Base-by-base conservation (phyloP, 129 eudicot genomes). In the Chrysanthemum makinoi region DNA sequence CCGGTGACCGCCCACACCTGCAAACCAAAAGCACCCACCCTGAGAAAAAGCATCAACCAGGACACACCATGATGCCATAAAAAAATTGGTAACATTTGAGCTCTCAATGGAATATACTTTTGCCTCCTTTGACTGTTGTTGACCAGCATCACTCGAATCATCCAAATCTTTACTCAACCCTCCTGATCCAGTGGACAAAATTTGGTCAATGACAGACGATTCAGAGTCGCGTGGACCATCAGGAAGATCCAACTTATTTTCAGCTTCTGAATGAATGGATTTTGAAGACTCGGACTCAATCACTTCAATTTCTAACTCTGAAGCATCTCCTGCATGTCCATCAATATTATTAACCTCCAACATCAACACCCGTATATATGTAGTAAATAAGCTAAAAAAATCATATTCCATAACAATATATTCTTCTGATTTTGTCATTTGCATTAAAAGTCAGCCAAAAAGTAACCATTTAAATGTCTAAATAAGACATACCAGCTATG, bases 1-100 rank as follows among this genome's bases (percentile, higher is more conserved):
- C 86, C 95, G 10, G 73, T 82, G 69, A 94, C 82, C n/a, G 96
- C 98, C 96, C 95, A 94, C 51, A 75, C 82, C 98, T 94, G 65
- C 72, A 82, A 52, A 75, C 81, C 50, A 74, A 70, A 68, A 50
- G 11, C 66, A 73, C 64, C 44, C 10, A 39, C 51, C 72, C 44
- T 44, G 48, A 68, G 74, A 12, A 68, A 76, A 62, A 33, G 18
- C 64, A 46, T 47, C 43, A 65, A 70, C 63, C 72, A 33, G 52
- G 63, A 16, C 15, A 63, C 26, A 7, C 24, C 6, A 63, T 35
- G 43, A 6, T 5, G 43, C 43, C 43, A 35, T 35, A 16, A 2
- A 43, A 63, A 13, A 8, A 0, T n/a, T 35, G 1, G 5, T n/a
- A 64, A 19, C 33, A 19, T 56, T 39, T 16, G 68, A 44, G 10